Base-by-base conservation (phyloP, 1,139 yeast species). In the Taphrina pruni region DNA sequence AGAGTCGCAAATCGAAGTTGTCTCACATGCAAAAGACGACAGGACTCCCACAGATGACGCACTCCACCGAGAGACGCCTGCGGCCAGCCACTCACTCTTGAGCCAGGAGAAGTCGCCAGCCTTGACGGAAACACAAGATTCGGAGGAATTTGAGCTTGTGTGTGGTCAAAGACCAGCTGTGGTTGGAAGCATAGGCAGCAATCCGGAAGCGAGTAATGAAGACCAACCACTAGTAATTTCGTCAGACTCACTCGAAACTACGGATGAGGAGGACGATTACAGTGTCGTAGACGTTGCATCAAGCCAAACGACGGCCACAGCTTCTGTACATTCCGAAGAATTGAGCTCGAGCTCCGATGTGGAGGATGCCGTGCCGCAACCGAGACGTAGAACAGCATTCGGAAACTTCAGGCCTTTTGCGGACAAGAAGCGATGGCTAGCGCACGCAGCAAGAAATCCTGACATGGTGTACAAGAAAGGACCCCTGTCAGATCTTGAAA, bases 381-480 rank as follows among this genome's bases (percentile, higher is more conserved):
- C 43, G 14, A 11, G 14, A 14, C 43, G 11, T 6, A 14, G 43
- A 9, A 39, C 1, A 39, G 14, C 43, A 1, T 0, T 14, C 11
- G 43, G 14, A 6, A 8, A n/a, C 6, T 45, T 45, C n/a, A 17
- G 12, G 20, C 48, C 48, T 4, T 45, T 45, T n/a, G 48, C 2
- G 20, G 26, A 45, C 1, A 17, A 45, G n/a, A 54, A 35, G 43
- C 11, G 21, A 56, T 58, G 54, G 54, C 20, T 14, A 12, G 62
- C 38, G 32, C 41, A 58, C 32, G 41, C 43, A 17, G 26, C 26
- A 20, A 21, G 9, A 20, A 11, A 43, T 12, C 54, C 62, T 14
- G 3, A 56, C 17, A 17, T 39, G 20, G 17, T 8, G 1, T 58
- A 36, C 17, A 20, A 21, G 20, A 38, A 12, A n/a, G 62, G 62